Evolutionary conservation across 331 rosid species (phyloP).

Genomic region (Telfairia occidentalis): DNA sequence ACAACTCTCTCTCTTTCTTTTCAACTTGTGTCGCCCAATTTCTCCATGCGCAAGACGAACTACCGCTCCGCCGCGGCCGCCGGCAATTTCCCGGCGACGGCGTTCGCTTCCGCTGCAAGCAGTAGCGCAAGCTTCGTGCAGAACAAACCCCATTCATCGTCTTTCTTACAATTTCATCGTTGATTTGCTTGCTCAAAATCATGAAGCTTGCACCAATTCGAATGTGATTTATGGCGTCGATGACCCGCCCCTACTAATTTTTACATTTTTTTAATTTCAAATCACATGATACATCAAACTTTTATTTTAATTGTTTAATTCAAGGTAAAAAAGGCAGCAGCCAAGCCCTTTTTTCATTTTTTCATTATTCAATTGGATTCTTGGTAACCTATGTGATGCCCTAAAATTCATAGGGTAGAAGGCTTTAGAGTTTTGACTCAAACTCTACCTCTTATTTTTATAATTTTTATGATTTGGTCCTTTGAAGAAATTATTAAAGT

Average conservation of each 20-base stretch:
- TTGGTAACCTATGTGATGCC: neutral
- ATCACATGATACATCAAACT: neutral
- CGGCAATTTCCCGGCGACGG: neutral
- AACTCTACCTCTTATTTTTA: neutral
- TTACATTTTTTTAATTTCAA: neutral
- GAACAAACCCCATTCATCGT: neutral
- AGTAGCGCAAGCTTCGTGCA: neutral
- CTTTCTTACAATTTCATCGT: slow-evolving; percentile 7
- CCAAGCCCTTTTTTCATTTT: neutral
- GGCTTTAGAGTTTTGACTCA: neutral
- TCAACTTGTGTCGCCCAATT: slow-evolving; percentile 3
- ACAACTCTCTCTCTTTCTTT: slow-evolving; percentile 12
- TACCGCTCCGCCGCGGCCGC: neutral
- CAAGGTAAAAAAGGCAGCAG: neutral
- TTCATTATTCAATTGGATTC: neutral
- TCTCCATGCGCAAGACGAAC: slow-evolving; percentile 3
- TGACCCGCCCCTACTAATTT: neutral
- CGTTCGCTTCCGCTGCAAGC: neutral
- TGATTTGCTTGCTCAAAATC: slow-evolving; percentile 4
- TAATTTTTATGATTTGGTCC: neutral
- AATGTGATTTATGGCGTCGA: neutral
- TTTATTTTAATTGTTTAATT: neutral
- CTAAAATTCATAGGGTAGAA: neutral
- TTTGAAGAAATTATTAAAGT: neutral
- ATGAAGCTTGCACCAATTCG: neutral